Conservation (phyloP, 768 basidiomycete species). For the Hysterangium stoloniferum region DNA sequence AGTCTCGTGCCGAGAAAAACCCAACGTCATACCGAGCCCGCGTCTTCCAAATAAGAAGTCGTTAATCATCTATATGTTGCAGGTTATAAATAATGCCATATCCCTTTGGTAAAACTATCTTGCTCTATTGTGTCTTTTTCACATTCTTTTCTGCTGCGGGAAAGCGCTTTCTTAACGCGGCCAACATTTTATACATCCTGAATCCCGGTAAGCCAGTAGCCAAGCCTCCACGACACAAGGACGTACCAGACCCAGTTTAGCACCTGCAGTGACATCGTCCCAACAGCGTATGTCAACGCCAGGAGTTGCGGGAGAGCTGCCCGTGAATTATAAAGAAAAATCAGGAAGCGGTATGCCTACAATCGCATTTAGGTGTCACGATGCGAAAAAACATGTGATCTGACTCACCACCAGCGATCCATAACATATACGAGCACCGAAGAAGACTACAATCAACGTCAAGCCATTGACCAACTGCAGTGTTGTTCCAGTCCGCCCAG, state of each 20-base stretch:
- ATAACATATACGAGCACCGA: conserved; percentile 61
- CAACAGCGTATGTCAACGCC: not conserved
- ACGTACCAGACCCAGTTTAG: conserved; percentile 75
- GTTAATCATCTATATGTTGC: no score
- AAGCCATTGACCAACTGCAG: conserved; percentile 69
- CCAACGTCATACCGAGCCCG: no score
- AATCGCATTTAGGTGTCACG: not conserved
- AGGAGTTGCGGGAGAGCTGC: not conserved
- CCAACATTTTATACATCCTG: conserved; percentile 74
- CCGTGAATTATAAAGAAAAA: not conserved
- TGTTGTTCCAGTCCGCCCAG: conserved; percentile 56
- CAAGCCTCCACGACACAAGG: not conserved
- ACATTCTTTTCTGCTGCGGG: conserved; percentile 9
- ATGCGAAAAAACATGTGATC: not conserved
- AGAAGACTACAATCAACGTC: conserved; percentile 59
- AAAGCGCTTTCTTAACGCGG: conserved; percentile 58
- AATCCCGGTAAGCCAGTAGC: not conserved
- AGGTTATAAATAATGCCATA: no score
- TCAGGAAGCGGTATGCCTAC: conserved; percentile 9
- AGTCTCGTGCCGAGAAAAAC: no score
- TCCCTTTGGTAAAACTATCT: not conserved
- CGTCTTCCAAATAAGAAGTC: no score
- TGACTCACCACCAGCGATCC: conserved; percentile 37
- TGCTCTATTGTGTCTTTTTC: not conserved
- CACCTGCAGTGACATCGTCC: conserved; percentile 25